Evolutionary conservation across 805 yeast genomes (phyloP), one percentile per base, ranked within the genome.

Genomic region (Komagataella mondaviorum): DNA sequence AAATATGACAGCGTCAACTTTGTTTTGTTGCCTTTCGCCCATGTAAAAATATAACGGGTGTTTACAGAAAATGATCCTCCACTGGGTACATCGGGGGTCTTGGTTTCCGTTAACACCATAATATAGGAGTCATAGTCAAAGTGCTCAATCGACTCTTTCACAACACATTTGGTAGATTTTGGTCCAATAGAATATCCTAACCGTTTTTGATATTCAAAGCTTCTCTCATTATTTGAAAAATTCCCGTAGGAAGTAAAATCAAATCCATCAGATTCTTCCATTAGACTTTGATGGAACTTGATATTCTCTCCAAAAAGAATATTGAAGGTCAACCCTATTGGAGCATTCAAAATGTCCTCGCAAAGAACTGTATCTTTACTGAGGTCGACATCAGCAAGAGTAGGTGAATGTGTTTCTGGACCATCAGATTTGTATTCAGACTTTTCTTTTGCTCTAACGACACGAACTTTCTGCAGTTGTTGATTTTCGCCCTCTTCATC

Each of bases 41-140:
- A 93, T 2, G 83, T 73, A 51, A 88, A 66, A 47, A 81, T 70
- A 59, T 81, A 85, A 54, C 85, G 72, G 0, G 96, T 87, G 55
- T 80, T 74, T 1, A 89, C 89, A 36, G 76, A 72, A 63, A 93
- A 93, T 0, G 86, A 76, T 46, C 75, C 75, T 4, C 99, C 99
- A 59, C 90, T 85, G 0, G 99, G 99, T 14, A 93, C 98, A 61
- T 88, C 93, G 0, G 99, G 99, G 0, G 99, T 90, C 45, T 69
- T 71, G 0, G 91, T 80, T 1, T 77, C 71, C 46, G 82, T 79
- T 2, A 80, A 67, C 1, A 88, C 80, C 53, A 80, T 75, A 39
- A 88, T 76, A 56, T 74, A 74, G 16, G 72, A 70, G 4, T 75
- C 68, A 50, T 71, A 70, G 59, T 86, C 84, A 58, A 74, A 66